Conservation (phyloP, 2,329 filamentous ascomycete species). For the Hortaea werneckii region DNA sequence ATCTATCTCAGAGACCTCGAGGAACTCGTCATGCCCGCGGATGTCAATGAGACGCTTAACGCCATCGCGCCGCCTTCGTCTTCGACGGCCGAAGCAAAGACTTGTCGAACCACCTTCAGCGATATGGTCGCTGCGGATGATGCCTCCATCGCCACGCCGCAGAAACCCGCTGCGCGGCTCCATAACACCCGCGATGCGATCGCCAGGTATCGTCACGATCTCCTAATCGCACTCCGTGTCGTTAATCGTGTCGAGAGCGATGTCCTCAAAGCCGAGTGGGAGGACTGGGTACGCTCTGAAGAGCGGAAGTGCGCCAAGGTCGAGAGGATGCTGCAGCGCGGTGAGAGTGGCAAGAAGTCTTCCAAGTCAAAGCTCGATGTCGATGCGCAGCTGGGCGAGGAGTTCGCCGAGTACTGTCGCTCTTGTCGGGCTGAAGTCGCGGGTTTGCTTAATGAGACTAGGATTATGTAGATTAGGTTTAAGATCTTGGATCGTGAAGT, state of each 20-base stretch:
- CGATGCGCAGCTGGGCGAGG: constrained; percentile 26
- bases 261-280: constrained; percentile 79
- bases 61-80: neutral
- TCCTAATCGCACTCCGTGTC: constrained; percentile 80
- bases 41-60: constrained; percentile 8
- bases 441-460: neutral
- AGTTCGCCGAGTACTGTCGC: constrained; percentile 51
- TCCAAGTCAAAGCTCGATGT: constrained; percentile 14
- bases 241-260: constrained; percentile 84
- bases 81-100: constrained; percentile 5
- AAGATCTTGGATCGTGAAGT: too few species aligned
- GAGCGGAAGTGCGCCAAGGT: constrained; percentile 61
- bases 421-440: constrained; percentile 42
- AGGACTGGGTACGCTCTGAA: constrained; percentile 81
- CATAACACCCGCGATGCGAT: constrained; percentile 73
- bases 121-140: constrained; percentile 16
- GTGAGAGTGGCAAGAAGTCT: constrained; percentile 17
- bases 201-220: constrained; percentile 75
- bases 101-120: constrained; percentile 24
- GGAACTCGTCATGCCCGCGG: constrained; percentile 37
- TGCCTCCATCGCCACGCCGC: neutral
- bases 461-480: neutral
- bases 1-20: constrained; percentile 77
- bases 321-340: constrained; percentile 35
- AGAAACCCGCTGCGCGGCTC: constrained; percentile 41